A percentile compares a stretch with the other conserved stretches of the same genome.
phyloP scores from a whole-genome alignment of 208 protist genomes.

The Leishmania tropica region DNA sequence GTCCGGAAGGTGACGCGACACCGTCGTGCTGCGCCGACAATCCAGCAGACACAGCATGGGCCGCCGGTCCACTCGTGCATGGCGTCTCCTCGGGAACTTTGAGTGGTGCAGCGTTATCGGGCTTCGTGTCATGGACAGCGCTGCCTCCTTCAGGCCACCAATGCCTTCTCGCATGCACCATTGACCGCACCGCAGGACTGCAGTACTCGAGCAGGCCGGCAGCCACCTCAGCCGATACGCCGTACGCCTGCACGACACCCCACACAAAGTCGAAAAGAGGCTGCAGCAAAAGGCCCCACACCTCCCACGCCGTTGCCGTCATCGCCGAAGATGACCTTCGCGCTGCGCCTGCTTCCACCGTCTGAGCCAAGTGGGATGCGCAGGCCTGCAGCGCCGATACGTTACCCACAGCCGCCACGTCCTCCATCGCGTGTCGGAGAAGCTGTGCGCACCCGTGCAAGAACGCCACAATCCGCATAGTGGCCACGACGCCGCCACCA shows the following conservation, averaged over 20 bases:
- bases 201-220: slow-evolving; percentile 21
- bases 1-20: neutral
- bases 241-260: slow-evolving; percentile 24
- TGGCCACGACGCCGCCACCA: neutral
- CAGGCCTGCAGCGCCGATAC: slow-evolving; percentile 29
- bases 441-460: slow-evolving; percentile 23
- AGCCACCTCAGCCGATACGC: slow-evolving; percentile 5
- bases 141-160: neutral
- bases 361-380: slow-evolving; percentile 22
- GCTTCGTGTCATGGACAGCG: neutral
- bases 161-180: slow-evolving; percentile 4
- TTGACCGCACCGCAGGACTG: slow-evolving; percentile 24
- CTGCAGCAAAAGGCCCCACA: slow-evolving; percentile 26
- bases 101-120: neutral
- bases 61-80: neutral
- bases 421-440: slow-evolving; percentile 21
- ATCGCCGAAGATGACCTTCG: neutral
- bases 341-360: neutral
- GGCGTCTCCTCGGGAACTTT: neutral
- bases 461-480: neutral
- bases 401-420: slow-evolving; percentile 12
- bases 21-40: neutral
- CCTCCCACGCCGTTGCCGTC: neutral
- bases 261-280: slow-evolving; percentile 33
- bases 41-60: neutral